Evolutionary conservation across 106 monocot species (phyloP).

Genomic region (Iris macrosiphon): DNA sequence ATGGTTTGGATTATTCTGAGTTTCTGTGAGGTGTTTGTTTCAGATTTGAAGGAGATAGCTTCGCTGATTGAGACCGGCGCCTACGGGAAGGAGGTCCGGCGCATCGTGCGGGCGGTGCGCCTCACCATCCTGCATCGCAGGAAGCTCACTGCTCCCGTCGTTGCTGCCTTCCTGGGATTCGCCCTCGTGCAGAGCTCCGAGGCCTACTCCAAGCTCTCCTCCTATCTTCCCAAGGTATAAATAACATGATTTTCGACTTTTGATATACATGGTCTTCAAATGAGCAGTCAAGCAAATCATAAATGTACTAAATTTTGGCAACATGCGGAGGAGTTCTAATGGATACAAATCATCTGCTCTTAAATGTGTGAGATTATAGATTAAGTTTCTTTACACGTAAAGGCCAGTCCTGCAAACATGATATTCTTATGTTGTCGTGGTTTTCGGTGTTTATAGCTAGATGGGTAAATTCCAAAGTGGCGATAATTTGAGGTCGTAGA

Average conservation of each 20-base stretch:
- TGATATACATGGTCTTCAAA: neutral
- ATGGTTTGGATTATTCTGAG: neutral
- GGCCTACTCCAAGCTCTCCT: slow-evolving; percentile 38
- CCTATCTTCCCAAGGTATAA: slow-evolving; percentile 71
- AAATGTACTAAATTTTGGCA: neutral
- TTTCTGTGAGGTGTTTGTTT: neutral
- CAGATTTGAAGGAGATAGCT: slow-evolving; percentile 93
- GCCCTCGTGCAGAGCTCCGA: slow-evolving; percentile 66
- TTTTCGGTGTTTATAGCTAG: too few species aligned
- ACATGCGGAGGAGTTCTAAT: neutral
- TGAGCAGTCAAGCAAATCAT: too few species aligned
- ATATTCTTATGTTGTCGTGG: too few species aligned
- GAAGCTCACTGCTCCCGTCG: slow-evolving; percentile 36
- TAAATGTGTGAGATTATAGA: too few species aligned
- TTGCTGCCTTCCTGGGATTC: slow-evolving; percentile 42
- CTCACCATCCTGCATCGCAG: slow-evolving; percentile 72
- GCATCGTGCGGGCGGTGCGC: slow-evolving; percentile 80
- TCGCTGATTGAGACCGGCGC: slow-evolving; percentile 77
- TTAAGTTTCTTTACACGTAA: too few species aligned
- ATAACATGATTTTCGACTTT: neutral
- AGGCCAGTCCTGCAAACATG: too few species aligned
- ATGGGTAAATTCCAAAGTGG: too few species aligned
- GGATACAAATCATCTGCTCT: neutral
- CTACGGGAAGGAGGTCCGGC: slow-evolving; percentile 78
- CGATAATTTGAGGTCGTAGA: too few species aligned